Evolutionary conservation across 495 filamentous ascomycete species (phyloP).

Genomic region (Amphirosellinia nigrospora): DNA sequence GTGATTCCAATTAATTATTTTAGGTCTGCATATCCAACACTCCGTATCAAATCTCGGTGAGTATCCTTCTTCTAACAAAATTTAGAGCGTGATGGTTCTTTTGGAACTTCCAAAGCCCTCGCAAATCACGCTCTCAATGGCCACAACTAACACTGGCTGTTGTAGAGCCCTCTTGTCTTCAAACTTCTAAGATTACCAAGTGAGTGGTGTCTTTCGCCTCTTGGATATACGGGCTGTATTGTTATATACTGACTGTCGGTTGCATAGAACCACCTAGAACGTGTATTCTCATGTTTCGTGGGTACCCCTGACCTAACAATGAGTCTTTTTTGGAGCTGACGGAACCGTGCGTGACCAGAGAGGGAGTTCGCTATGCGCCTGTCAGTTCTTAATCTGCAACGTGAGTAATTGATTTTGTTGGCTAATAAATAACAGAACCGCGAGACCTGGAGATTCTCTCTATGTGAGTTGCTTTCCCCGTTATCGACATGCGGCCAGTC

Average conservation of each 20-base stretch:
- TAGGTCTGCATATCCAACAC: slow-evolving; percentile 89
- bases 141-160: too few relatives aligned
- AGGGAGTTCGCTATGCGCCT: slow-evolving; percentile 48
- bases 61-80: slow-evolving; percentile 40
- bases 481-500: background rate
- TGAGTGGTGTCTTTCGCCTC: slow-evolving; percentile 4
- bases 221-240: background rate
- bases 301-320: background rate
- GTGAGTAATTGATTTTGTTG: background rate
- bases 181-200: slow-evolving; percentile 79
- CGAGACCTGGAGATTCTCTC: slow-evolving; percentile 78
- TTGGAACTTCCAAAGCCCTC: too few relatives aligned
- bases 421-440: slow-evolving; percentile 42
- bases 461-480: slow-evolving; percentile 52
- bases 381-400: slow-evolving; percentile 9
- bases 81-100: too few relatives aligned
- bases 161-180: slow-evolving; percentile 72
- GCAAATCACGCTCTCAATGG: too few relatives aligned
- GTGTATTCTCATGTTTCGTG: slow-evolving; percentile 87
- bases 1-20: background rate
- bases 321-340: background rate
- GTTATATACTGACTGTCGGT: slow-evolving; percentile 2
- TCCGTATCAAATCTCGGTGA: slow-evolving; percentile 82
- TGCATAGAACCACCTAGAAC: slow-evolving; percentile 63
- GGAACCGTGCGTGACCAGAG: slow-evolving; percentile 15